A percentile compares a stretch with the other conserved stretches of the same genome.
Conservation (phyloP, 805 yeast species). For the Wickerhamiella occidentalis region DNA sequence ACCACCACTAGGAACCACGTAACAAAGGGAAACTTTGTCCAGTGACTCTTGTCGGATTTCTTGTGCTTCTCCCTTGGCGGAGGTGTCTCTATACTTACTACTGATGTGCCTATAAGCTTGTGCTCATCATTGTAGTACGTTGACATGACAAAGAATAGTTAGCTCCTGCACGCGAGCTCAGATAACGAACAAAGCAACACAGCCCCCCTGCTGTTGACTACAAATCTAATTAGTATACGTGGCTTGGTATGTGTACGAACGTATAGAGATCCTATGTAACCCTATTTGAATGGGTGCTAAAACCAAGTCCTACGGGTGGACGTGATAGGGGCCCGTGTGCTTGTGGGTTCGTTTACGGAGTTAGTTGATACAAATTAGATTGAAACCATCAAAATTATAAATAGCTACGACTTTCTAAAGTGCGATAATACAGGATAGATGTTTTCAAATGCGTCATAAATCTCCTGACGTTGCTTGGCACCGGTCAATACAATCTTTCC, state of each 20-base stretch:
- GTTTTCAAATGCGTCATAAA: constrained; percentile 95
- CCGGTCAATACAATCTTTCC: constrained; percentile 97
- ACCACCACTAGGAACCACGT: constrained; percentile 22
- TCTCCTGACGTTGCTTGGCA: constrained; percentile 97
- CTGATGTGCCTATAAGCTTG: background rate
- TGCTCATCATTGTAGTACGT: constrained; percentile 3
- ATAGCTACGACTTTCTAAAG: constrained; percentile 62
- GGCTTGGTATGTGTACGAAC: too few relatives aligned
- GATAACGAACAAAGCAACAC: background rate
- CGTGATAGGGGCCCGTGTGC: too few relatives aligned
- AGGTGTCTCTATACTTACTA: background rate
- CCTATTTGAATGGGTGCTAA: too few relatives aligned
- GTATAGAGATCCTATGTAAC: too few relatives aligned
- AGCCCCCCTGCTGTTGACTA: too few relatives aligned
- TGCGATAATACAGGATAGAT: constrained; percentile 97
- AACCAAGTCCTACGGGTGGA: too few relatives aligned
- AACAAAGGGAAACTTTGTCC: constrained; percentile 24
- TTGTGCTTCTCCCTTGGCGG: background rate
- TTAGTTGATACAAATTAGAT: background rate
- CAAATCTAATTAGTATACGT: too few relatives aligned
- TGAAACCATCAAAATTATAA: background rate
- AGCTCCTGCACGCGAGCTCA: constrained; percentile 1
- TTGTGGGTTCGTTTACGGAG: too few relatives aligned
- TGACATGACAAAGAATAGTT: background rate
- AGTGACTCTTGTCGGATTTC: background rate